Evolutionary conservation across 2,329 filamentous ascomycete genomes (phyloP), one percentile per base, ranked within the genome.

Genomic region (Coniochaeta pulveracea): DNA sequence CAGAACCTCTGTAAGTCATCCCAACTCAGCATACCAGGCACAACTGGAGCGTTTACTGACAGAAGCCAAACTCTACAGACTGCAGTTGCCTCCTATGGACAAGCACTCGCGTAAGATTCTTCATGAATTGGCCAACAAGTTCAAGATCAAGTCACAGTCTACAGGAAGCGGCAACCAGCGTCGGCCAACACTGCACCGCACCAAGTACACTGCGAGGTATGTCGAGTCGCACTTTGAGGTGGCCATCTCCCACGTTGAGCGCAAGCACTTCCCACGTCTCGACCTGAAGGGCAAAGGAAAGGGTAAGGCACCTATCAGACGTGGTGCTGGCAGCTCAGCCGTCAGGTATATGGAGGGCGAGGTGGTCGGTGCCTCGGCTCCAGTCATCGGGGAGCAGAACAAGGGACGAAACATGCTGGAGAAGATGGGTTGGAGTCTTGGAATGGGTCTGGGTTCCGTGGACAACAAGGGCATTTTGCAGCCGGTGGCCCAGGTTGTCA

Each of bases 371-470:
- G 85, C 73, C 2, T 74, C 76, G 30, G 88, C 89, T 2, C 83
- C 86, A 9, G 88, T 94, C 52, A 67, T 98, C 19, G 83, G 84
- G 1, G 63, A 66, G 4, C 82, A 81, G 34, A 96, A 94, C 52
- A 85, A 76, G 43, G 91, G 91, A 9, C 73, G 85, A 33, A 75
- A 76, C 3, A 83, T 98, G 76, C 60, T 98, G 42, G 85, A 93
- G 60, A 96, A 91, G 59, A 96, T 96, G 91, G 91, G 91, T 4
- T 98, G 91, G 88, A 82, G 73, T 40, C 80, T 69, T 34, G 91
- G 91, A 5, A 93, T 80, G 49, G 83, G 82, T 2, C 67, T 98
- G 1, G 91, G 91, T 34, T 75, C 83, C 9, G 51, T 64, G 2
- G 77, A 93, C 41, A 94, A 93, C 54, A 84, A 91, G 55, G 91